Percentiles rank a stretch among this genome's conserved stretches.
phyloP scores from a whole-genome alignment of 106 monocot genomes.

The Allium fistulosum region DNA sequence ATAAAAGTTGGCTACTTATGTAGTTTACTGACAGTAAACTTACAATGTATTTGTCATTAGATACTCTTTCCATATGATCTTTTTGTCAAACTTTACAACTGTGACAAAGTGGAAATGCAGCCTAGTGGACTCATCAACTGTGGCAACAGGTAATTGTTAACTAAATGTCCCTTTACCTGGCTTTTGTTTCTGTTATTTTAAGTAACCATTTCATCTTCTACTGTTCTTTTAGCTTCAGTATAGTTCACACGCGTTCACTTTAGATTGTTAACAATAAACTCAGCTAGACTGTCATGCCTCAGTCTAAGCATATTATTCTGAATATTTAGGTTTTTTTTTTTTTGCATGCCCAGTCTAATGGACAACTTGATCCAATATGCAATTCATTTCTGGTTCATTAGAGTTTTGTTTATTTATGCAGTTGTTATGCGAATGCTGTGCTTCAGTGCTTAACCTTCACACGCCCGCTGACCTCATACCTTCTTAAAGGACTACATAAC shows the following conservation, averaged over 20 bases:
- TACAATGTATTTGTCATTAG: slow-evolving; percentile 17
- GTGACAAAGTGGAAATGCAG: slow-evolving; percentile 42
- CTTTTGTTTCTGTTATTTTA: no score
- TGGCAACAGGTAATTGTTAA: slow-evolving; percentile 47
- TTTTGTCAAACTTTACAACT: slow-evolving; percentile 48
- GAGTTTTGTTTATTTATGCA: slow-evolving; percentile 26
- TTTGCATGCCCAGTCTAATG: no score
- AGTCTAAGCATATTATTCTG: no score
- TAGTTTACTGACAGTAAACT: background rate
- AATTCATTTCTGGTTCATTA: no score
- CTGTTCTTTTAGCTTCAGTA: no score
- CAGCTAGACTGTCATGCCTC: no score
- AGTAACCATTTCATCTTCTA: no score
- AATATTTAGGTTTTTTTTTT: no score
- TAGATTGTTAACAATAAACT: no score
- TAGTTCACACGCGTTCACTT: no score
- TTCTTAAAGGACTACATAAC: slow-evolving; percentile 60
- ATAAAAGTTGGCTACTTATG: background rate
- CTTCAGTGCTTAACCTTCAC: slow-evolving; percentile 89
- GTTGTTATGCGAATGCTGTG: slow-evolving; percentile 94
- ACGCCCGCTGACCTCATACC: slow-evolving; percentile 68
- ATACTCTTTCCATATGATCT: slow-evolving; percentile 39
- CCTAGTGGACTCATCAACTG: slow-evolving; percentile 58
- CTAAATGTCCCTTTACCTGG: no score
- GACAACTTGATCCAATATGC: no score